phyloP scores from a whole-genome alignment of 2,329 filamentous ascomycete genomes.

The Magnaporthiopsis rhizophila region DNA sequence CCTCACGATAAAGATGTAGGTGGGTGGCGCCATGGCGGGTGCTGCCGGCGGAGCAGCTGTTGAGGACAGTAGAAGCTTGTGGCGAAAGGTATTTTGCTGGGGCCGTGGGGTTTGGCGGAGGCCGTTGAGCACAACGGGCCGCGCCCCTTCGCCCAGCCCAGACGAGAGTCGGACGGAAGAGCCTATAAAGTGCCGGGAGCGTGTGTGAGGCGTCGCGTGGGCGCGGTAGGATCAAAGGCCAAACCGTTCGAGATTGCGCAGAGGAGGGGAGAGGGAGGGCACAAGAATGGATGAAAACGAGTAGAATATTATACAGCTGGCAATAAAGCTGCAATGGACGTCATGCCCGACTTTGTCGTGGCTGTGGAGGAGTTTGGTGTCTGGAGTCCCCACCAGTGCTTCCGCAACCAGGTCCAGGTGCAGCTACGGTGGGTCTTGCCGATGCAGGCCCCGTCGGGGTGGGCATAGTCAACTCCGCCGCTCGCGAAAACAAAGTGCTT shows the following conservation, averaged over 20 bases:
- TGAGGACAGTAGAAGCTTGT: not conserved
- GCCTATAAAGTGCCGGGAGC: not conserved
- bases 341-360: not conserved
- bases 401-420: not conserved
- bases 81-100: not conserved
- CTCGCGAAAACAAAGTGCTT: not conserved
- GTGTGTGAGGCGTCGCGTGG: not conserved
- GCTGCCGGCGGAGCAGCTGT: conserved; percentile 19
- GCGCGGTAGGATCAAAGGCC: not conserved
- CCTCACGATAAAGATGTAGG: conserved; percentile 43
- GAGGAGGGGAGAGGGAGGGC: too few relatives aligned
- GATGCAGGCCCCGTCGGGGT: not conserved
- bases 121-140: not conserved
- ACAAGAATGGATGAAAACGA: not conserved
- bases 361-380: not conserved
- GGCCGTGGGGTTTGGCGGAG: not conserved
- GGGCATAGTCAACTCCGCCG: too few relatives aligned
- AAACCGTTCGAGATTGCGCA: not conserved
- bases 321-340: not conserved
- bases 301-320: not conserved
- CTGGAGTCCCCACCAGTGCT: not conserved
- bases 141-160: not conserved
- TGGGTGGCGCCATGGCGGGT: conserved; percentile 26
- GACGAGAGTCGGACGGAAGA: not conserved
- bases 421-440: not conserved